Evolutionary conservation across 2,329 filamentous ascomycete species (phyloP), one percentile per base, ranked within the genome.

Genomic region (Nemania diffusa): DNA sequence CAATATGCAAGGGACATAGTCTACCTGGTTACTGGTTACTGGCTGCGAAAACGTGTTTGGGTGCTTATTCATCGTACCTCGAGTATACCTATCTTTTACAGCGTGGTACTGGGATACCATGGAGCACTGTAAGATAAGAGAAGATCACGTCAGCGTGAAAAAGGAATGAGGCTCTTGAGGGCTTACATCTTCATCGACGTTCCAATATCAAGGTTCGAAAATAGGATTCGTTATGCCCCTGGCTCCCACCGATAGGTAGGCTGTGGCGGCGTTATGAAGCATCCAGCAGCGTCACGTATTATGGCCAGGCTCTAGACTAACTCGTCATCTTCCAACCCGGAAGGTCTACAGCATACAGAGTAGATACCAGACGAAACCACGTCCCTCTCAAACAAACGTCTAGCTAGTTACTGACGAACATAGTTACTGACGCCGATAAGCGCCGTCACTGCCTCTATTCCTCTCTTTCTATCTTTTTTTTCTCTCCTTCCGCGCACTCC

Each of bases 81-180:
- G 5, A 15, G 34, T 15, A 40, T 40, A 13, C 37, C 37, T 40
- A 4, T 5, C 37, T 40, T 11, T 40, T 13, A 15, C n/a, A 29
- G 13, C 32, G 37, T 27, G 27, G 46, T 26, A 26, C n/a, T n/a
- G n/a, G n/a, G n/a, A n/a, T n/a, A n/a, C n/a, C n/a, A n/a, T n/a
- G n/a, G n/a, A 40, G 34, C 34, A 20, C 26, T 15, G 9, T n/a
- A 26, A 51, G 57, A 65, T 37, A 51, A 51, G 34, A 37, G 32
- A 27, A 22, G 20, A 48, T 32, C 60, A 63, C 48, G 52, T 57
- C 42, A 40, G 32, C 22, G 44, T 57, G n/a, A 48, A 7, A 37
- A 50, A 62, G 34, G 22, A 55, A 46, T 61, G 60, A 59, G 64
- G 65, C 65, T 67, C 65, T 67, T 56, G 26, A n/a, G 24, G 15